These are phyloP conservation scores for Rhodotorula mucilaginosa DNA, from an alignment of 1,284 basidiomycete species.

Conservation along the genomic window DNA sequence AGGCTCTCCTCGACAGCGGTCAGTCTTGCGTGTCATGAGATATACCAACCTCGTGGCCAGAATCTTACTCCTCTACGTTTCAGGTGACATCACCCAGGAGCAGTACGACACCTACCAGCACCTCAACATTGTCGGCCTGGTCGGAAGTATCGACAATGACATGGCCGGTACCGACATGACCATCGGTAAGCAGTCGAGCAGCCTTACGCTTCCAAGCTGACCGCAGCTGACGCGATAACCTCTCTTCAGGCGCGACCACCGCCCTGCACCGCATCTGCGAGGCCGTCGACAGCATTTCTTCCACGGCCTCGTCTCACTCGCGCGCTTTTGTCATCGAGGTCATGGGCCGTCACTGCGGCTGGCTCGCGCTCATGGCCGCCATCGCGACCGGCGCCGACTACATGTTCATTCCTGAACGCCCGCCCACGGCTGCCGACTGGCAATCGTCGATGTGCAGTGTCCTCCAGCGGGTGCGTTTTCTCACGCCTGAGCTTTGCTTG, in stretches of 20 bases:
- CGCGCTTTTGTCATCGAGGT: conserved; percentile 98
- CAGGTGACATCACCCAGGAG: conserved; percentile 68
- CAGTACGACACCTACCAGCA: conserved; percentile 71
- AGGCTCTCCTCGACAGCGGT: conserved; percentile 65
- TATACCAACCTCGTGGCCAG: background rate
- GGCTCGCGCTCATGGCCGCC: conserved; percentile 90
- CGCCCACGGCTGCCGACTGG: conserved; percentile 77
- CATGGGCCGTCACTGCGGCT: conserved; percentile 98
- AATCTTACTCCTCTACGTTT: background rate
- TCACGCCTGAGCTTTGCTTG: background rate
- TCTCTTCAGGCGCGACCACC: conserved; percentile 67
- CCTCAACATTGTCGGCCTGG: conserved; percentile 92
- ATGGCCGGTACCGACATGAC: conserved; percentile 97
- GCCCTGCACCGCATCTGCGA: conserved; percentile 96
- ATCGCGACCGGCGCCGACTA: conserved; percentile 95
- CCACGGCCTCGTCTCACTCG: conserved; percentile 91
- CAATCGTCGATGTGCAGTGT: conserved; percentile 87
- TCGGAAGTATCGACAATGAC: conserved; percentile 98
- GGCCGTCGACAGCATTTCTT: conserved; percentile 95
- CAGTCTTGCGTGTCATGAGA: conserved; percentile 23
- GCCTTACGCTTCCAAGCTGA: background rate
- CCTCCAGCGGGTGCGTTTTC: conserved; percentile 51
- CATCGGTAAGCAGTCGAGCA: conserved; percentile 57
- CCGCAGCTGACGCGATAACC: too few species aligned
- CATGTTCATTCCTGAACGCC: conserved; percentile 92